Conservation (phyloP, 352 stramenopile species). For the Globisporangium spiculum region DNA sequence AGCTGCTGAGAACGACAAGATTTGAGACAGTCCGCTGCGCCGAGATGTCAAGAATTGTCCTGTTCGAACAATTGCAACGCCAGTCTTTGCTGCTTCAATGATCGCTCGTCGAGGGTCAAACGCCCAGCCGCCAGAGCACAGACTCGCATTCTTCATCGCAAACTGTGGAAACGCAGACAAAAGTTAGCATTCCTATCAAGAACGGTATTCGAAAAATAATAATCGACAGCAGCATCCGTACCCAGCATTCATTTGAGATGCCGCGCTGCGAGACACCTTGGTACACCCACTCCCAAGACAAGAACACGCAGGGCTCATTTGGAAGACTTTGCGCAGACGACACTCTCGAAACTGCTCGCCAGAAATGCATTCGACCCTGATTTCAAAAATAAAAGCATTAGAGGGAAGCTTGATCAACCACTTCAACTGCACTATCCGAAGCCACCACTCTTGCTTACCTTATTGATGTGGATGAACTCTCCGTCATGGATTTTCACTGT, state of each 20-base stretch:
- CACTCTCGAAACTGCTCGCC: conserved; percentile 66
- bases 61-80: conserved; percentile 67
- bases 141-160: conserved; percentile 76
- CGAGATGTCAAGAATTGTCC: conserved; percentile 65
- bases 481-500: conserved; percentile 72
- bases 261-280: conserved; percentile 77
- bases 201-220: not conserved
- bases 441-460: conserved; percentile 24
- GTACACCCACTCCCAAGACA: conserved; percentile 86
- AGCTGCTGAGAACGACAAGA: conserved; percentile 49
- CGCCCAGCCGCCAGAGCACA: conserved; percentile 58
- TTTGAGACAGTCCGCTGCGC: conserved; percentile 29
- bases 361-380: conserved; percentile 78
- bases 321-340: conserved; percentile 21
- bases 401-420: not conserved
- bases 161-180: conserved; percentile 37
- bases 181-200: not conserved
- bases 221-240: conserved; percentile 15
- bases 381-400: not conserved
- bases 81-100: conserved; percentile 70
- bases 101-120: conserved; percentile 72
- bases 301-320: conserved; percentile 61
- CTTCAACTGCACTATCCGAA: not conserved
- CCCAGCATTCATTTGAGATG: conserved; percentile 82
- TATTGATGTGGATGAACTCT: conserved; percentile 86